phyloP scores from a whole-genome alignment of 1,139 yeast species.

The Debaryomyces sp. region DNA sequence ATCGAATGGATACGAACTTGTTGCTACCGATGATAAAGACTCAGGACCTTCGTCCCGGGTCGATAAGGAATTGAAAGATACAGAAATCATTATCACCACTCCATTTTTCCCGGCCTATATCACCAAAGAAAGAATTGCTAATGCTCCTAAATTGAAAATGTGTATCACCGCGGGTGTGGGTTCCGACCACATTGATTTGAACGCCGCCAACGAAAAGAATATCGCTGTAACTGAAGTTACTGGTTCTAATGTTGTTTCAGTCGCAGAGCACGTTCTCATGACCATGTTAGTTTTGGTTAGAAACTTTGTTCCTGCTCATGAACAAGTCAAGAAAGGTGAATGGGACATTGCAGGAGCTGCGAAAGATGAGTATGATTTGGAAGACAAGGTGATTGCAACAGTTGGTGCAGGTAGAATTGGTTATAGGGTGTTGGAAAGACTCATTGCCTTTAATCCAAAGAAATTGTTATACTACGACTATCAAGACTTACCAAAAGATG shows the following conservation, averaged over 20 bases:
- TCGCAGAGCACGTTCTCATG: conserved; percentile 82
- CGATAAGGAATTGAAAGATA: conserved; percentile 67
- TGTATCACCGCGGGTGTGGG: conserved; percentile 86
- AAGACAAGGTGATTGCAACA: conserved; percentile 74
- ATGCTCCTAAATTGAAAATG: conserved; percentile 74
- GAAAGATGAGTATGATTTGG: conserved; percentile 72
- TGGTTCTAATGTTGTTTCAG: conserved; percentile 79
- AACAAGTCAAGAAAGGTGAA: conserved; percentile 58
- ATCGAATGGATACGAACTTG: conserved; percentile 65
- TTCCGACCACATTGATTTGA: conserved; percentile 76
- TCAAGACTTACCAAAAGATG: conserved; percentile 64
- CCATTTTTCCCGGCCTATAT: conserved; percentile 86
- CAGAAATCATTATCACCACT: conserved; percentile 77
- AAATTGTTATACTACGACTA: conserved; percentile 76
- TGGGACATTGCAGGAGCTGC: conserved; percentile 86
- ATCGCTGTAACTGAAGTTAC: conserved; percentile 80
- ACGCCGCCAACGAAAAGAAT: conserved; percentile 65
- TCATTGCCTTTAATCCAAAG: conserved; percentile 74
- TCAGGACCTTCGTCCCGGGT: conserved; percentile 57
- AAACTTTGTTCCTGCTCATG: conserved; percentile 80
- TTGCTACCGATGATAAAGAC: conserved; percentile 71
- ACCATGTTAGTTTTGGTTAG: conserved; percentile 72
- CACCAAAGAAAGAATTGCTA: conserved; percentile 63
- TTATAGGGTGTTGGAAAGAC: conserved; percentile 70
- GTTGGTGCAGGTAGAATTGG: conserved; percentile 88